These are phyloP conservation scores for Salvia splendens DNA, from an alignment of 257 asterid genomes.

Conservation along the genomic window DNA sequence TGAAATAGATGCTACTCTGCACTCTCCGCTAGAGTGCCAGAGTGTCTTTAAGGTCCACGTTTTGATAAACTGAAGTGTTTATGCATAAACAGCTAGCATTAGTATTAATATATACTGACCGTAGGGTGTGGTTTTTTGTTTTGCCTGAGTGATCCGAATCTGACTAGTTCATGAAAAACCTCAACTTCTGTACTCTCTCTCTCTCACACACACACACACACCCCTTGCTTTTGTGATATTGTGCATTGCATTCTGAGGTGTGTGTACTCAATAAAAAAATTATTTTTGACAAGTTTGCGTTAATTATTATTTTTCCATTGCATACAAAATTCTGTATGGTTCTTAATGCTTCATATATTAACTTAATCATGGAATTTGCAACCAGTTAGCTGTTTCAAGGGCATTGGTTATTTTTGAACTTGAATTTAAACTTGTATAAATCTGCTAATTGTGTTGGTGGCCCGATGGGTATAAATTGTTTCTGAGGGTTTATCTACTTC, in stretches of 20 bases:
- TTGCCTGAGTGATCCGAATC: constrained; percentile 2
- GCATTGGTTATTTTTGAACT: not conserved
- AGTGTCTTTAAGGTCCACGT: constrained; percentile 2
- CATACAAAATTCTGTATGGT: not conserved
- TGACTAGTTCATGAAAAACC: not conserved
- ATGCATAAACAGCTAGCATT: not conserved
- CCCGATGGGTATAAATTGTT: not conserved
- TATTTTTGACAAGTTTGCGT: not conserved
- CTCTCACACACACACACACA: not conserved
- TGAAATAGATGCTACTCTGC: not conserved
- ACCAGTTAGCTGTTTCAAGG: not conserved
- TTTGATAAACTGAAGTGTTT: not conserved
- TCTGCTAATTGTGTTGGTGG: not conserved
- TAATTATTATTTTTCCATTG: not conserved
- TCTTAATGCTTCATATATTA: not conserved
- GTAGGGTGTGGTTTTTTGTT: not conserved
- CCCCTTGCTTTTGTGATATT: not conserved
- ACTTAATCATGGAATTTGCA: not conserved
- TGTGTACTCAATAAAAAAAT: not conserved
- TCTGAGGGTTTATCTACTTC: constrained; percentile 13
- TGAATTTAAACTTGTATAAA: not conserved
- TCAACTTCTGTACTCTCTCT: not conserved
- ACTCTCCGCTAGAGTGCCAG: not conserved
- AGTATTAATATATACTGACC: not conserved
- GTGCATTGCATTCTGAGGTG: not conserved